Evolutionary conservation across 371 early-diverging fungal species (phyloP).

Genomic region (Mortierella polycephala): DNA sequence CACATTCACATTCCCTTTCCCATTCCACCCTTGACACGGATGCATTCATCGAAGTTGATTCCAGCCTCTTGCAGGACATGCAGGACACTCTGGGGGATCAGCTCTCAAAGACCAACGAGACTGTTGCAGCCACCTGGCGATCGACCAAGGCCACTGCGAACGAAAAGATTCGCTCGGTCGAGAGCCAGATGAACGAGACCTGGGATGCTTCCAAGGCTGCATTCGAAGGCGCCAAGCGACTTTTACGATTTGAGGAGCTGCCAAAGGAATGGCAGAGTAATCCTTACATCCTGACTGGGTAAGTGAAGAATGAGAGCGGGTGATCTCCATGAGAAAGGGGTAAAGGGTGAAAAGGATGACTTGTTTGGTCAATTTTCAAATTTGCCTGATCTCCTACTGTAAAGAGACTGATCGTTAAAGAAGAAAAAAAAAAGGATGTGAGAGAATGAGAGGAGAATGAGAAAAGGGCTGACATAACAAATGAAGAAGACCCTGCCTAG

Average conservation of each 20-base stretch:
- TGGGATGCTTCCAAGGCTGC: slow-evolving; percentile 72
- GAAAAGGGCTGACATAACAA: too few relatives aligned
- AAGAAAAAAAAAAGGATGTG: too few relatives aligned
- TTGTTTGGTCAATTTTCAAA: neutral
- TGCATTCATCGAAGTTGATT: slow-evolving; percentile 53
- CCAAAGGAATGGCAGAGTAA: slow-evolving; percentile 76
- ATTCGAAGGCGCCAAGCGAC: slow-evolving; percentile 67
- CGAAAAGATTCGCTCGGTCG: slow-evolving; percentile 46
- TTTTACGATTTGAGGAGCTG: slow-evolving; percentile 69
- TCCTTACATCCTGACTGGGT: slow-evolving; percentile 63
- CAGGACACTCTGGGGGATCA: slow-evolving; percentile 46
- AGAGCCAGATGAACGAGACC: slow-evolving; percentile 58
- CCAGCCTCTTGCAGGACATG: slow-evolving; percentile 48
- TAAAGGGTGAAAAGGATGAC: neutral
- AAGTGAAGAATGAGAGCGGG: slow-evolving; percentile 7
- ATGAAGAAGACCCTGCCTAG: too few relatives aligned
- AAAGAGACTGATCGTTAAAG: too few relatives aligned
- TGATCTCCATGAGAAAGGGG: neutral
- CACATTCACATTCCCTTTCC: slow-evolving; percentile 11
- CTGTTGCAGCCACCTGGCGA: slow-evolving; percentile 53
- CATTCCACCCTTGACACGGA: slow-evolving; percentile 16
- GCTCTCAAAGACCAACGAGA: slow-evolving; percentile 48
- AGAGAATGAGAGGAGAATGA: too few relatives aligned
- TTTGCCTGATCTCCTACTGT: neutral
- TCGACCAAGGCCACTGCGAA: slow-evolving; percentile 54